phyloP scores from a whole-genome alignment of 1,284 basidiomycete genomes.

The Mycena sp. region DNA sequence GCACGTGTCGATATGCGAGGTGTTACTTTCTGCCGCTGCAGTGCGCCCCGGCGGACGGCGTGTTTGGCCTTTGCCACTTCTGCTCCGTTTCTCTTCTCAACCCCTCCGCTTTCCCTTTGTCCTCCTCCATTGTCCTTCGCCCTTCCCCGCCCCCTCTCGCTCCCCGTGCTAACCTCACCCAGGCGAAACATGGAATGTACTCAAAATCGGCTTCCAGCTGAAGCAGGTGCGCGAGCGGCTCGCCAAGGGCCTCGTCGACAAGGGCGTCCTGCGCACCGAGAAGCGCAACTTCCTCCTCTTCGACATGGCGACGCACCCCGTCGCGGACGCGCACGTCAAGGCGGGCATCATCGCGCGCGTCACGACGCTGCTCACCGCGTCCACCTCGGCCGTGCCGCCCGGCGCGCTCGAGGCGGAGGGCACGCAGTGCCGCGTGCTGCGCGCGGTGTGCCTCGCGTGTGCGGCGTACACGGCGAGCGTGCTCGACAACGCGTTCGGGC shows the following conservation, averaged over 20 bases:
- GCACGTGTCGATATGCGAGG: too few relatives aligned
- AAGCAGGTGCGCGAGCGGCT: slow-evolving; percentile 94
- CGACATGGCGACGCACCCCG: slow-evolving; percentile 97
- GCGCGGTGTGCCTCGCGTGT: slow-evolving; percentile 88
- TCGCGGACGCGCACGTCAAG: slow-evolving; percentile 89
- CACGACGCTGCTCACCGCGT: slow-evolving; percentile 82
- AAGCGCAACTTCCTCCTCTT: slow-evolving; percentile 98
- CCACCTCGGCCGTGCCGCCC: slow-evolving; percentile 56
- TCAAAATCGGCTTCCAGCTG: slow-evolving; percentile 97
- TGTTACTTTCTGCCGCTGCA: too few relatives aligned
- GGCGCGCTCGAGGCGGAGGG: slow-evolving; percentile 80
- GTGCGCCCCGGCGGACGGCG: too few relatives aligned
- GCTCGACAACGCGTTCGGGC: slow-evolving; percentile 91
- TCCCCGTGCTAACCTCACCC: slow-evolving; percentile 1
- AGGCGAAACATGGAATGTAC: slow-evolving; percentile 99
- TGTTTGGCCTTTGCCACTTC: too few relatives aligned
- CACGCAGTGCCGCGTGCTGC: slow-evolving; percentile 79
- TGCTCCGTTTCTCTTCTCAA: too few relatives aligned
- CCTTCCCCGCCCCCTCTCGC: too few relatives aligned
- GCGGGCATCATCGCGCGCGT: slow-evolving; percentile 84
- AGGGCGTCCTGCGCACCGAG: slow-evolving; percentile 95
- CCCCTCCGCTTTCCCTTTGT: background rate
- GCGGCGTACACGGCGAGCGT: slow-evolving; percentile 93
- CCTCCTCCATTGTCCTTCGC: too few relatives aligned
- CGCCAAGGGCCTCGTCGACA: slow-evolving; percentile 97